These are phyloP conservation scores for Talaromyces amestolkiae DNA, from an alignment of 2,329 filamentous ascomycete genomes.

Conservation along the genomic window DNA sequence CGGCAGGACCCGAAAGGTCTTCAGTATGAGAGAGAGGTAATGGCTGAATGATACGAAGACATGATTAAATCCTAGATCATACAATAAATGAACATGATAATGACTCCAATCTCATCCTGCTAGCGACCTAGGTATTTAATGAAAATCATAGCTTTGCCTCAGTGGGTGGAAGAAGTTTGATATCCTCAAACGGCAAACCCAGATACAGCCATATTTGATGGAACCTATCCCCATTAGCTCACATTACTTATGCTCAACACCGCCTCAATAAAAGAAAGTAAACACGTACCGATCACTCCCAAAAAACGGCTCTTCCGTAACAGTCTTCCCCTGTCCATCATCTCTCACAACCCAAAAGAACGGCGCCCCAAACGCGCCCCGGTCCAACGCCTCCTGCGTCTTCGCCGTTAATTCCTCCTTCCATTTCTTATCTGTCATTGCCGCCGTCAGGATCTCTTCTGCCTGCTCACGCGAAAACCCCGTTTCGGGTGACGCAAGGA, in stretches of 20 bases:
- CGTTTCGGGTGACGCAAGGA: slow-evolving; percentile 33
- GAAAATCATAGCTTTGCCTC: slow-evolving; percentile 11
- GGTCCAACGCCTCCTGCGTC: slow-evolving; percentile 61
- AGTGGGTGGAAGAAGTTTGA: slow-evolving; percentile 20
- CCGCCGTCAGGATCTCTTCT: slow-evolving; percentile 52
- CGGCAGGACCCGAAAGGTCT: not conserved
- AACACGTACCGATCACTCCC: slow-evolving; percentile 70
- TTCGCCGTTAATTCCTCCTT: slow-evolving; percentile 56
- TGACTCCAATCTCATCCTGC: not conserved
- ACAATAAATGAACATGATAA: slow-evolving; percentile 3
- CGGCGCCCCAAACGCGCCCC: slow-evolving; percentile 72
- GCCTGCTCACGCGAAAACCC: slow-evolving; percentile 55
- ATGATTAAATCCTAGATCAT: slow-evolving; percentile 9
- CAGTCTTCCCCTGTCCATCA: slow-evolving; percentile 44
- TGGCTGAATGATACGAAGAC: slow-evolving; percentile 6
- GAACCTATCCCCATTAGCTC: slow-evolving; percentile 22
- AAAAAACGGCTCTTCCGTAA: slow-evolving; percentile 59
- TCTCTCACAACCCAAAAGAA: slow-evolving; percentile 68
- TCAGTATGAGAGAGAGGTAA: not conserved
- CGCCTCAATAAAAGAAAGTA: not conserved
- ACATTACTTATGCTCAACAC: not conserved
- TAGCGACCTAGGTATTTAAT: too few relatives aligned
- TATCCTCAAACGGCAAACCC: slow-evolving; percentile 47
- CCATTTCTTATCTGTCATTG: slow-evolving; percentile 49
- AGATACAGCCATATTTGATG: slow-evolving; percentile 65